Conservation (phyloP, 805 yeast species). For the Barnettozyma pratensis region DNA sequence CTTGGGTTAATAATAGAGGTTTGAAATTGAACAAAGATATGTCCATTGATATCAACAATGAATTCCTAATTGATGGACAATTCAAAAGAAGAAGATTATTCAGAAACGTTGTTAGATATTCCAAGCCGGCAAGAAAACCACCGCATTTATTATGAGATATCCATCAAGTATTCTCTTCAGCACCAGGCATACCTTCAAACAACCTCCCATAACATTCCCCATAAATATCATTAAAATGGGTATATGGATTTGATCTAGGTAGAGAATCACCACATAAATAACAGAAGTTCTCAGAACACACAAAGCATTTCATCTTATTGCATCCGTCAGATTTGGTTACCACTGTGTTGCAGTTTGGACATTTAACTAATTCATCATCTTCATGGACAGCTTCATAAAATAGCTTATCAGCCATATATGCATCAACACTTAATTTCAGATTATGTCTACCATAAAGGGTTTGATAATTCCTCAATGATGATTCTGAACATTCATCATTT, state of each 20-base stretch:
- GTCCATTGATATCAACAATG: slow-evolving; percentile 36
- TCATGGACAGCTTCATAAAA: slow-evolving; percentile 39
- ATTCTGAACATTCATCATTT: slow-evolving; percentile 26
- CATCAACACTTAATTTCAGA: slow-evolving; percentile 38
- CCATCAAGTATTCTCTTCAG: slow-evolving; percentile 13
- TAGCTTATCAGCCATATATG: slow-evolving; percentile 40
- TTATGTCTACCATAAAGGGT: slow-evolving; percentile 41
- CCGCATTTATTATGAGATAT: slow-evolving; percentile 14
- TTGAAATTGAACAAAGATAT: slow-evolving; percentile 23
- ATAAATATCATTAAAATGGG: slow-evolving; percentile 40
- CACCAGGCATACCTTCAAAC: slow-evolving; percentile 47
- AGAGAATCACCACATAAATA: slow-evolving; percentile 45
- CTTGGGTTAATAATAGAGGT: slow-evolving; percentile 49
- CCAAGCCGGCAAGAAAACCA: slow-evolving; percentile 33
- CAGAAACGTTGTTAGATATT: slow-evolving; percentile 47
- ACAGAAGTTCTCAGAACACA: slow-evolving; percentile 47
- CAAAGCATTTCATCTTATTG: slow-evolving; percentile 53
- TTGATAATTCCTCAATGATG: slow-evolving; percentile 31
- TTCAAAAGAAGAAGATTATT: slow-evolving; percentile 55
- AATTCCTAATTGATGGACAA: slow-evolving; percentile 42
- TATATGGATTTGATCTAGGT: slow-evolving; percentile 40
- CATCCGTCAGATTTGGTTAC: slow-evolving; percentile 59
- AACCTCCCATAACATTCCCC: slow-evolving; percentile 44
- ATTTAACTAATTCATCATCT: slow-evolving; percentile 38
- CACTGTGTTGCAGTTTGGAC: slow-evolving; percentile 48